phyloP scores from a whole-genome alignment of 208 protist genomes.

The Crithidia sp. region DNA sequence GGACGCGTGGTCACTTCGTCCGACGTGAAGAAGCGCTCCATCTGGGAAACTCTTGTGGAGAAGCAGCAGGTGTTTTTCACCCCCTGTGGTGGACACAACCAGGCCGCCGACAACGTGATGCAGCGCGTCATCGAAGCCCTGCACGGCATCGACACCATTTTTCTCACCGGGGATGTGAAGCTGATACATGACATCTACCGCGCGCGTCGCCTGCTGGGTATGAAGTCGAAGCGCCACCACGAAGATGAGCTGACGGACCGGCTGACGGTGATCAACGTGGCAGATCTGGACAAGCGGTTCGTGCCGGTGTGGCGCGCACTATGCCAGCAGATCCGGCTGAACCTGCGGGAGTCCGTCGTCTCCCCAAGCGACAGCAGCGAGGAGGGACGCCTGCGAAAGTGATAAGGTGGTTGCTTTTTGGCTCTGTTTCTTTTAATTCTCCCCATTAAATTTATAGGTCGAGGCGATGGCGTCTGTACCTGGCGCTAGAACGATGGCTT shows the following conservation, averaged over 20 bases:
- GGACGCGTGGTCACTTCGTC: background rate
- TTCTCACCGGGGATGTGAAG: slow-evolving; percentile 60
- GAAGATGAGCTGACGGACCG: slow-evolving; percentile 35
- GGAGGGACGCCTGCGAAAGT: background rate
- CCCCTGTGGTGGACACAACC: slow-evolving; percentile 71
- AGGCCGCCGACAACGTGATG: slow-evolving; percentile 82
- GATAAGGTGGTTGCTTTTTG: background rate
- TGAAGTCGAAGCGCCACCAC: slow-evolving; percentile 57
- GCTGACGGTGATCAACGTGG: slow-evolving; percentile 65
- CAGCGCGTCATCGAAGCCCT: slow-evolving; percentile 55
- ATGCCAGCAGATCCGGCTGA: slow-evolving; percentile 26
- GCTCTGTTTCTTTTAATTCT: background rate
- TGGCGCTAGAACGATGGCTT: background rate
- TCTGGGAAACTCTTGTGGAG: slow-evolving; percentile 26
- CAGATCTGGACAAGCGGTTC: slow-evolving; percentile 67
- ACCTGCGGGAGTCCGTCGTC: background rate
- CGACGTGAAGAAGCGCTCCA: slow-evolving; percentile 9
- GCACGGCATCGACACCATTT: slow-evolving; percentile 43
- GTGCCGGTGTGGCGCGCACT: slow-evolving; percentile 76
- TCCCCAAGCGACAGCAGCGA: slow-evolving; percentile 4
- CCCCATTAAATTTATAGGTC: too few species aligned
- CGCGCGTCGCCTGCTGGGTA: slow-evolving; percentile 40
- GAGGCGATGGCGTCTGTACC: too few species aligned
- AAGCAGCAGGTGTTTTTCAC: slow-evolving; percentile 49
- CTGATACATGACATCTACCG: slow-evolving; percentile 46